Evolutionary conservation across 208 protist species (phyloP), one percentile per base, ranked within the genome.

Genomic region (Leishmania tropica): DNA sequence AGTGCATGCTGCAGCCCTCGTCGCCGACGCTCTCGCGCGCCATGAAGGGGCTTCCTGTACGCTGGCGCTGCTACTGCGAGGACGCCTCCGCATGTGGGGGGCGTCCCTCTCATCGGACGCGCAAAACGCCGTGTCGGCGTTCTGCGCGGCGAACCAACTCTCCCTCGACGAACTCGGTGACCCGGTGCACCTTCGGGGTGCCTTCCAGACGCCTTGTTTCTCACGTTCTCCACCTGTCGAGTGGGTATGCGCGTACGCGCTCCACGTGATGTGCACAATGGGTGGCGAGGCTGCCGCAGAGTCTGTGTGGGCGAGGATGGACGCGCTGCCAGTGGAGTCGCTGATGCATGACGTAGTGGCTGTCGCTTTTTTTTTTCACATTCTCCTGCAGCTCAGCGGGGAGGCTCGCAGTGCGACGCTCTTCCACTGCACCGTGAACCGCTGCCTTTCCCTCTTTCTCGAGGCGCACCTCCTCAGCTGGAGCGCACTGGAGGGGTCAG

Each of bases 401-500:
- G 72, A 60, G 60, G 21, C 42, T 10, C 56, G 64, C 2, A 78
- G 89, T 28, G 76, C 87, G 42, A 42, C 8, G 0, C 11, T 75
- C 1, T 95, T 94, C 72, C 75, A 83, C 19, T 28, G 65, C 6
- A 85, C 84, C 19, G 74, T 91, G 21, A 56, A 62, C 42, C 83
- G 89, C 71, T 87, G 85, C 37, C 77, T 95, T 24, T 54, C 79
- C 64, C 47, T 88, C 17, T 85, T 94, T 24, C 87, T 85, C 8
- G 90, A 94, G 81, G 67, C 79, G 42, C 90, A 94, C 77, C 67
- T 92, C n/a, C 76, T 81, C 47, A 81, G 74, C 54, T 95, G 91
- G 88, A 95, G 91, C 76, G 81, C 93, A 37, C 78, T 95, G 8
- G 93, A 96, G 76, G 80, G 79, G 17, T 86, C 75, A 51, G 93